Percentiles rank a stretch among this genome's conserved stretches.
Conservation (phyloP, 345 rosid species). For the Geranium rotundifolium region DNA sequence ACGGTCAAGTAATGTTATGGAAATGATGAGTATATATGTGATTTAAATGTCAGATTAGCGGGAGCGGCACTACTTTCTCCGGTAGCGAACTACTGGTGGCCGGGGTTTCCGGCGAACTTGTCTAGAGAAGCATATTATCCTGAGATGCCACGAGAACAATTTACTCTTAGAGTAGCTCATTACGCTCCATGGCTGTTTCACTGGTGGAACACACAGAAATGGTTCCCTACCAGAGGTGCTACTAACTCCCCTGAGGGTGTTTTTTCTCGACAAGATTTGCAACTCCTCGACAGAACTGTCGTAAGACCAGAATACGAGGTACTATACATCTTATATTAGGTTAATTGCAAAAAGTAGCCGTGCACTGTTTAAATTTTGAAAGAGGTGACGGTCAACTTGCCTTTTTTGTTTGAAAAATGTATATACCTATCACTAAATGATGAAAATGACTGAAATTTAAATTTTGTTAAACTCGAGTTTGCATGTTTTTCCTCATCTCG, state of each 20-base stretch:
- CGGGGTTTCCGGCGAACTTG: not conserved
- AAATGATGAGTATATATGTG: too few species aligned
- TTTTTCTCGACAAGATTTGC: slow-evolving; percentile 27
- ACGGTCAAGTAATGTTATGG: too few species aligned
- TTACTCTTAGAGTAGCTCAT: slow-evolving; percentile 43
- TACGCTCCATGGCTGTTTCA: slow-evolving; percentile 34
- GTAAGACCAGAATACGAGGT: slow-evolving; percentile 14
- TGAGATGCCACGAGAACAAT: slow-evolving; percentile 27
- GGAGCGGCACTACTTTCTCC: slow-evolving; percentile 2
- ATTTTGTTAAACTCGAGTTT: too few species aligned
- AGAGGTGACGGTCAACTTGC: too few species aligned
- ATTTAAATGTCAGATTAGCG: too few species aligned
- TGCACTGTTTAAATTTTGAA: too few species aligned
- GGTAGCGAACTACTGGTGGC: slow-evolving; percentile 10
- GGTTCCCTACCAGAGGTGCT: slow-evolving; percentile 28
- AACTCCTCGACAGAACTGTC: slow-evolving; percentile 19
- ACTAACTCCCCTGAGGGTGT: slow-evolving; percentile 12
- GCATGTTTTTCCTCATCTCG: too few species aligned
- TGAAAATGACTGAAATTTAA: too few species aligned
- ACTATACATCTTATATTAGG: not conserved
- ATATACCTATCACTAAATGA: too few species aligned
- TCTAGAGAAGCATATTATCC: not conserved
- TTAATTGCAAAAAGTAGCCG: too few species aligned
- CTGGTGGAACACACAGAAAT: slow-evolving; percentile 58
- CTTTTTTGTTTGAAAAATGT: too few species aligned